These are phyloP conservation scores for Rhododendron ovatum DNA, from an alignment of 148 eudicot genomes.

Conservation along the genomic window DNA sequence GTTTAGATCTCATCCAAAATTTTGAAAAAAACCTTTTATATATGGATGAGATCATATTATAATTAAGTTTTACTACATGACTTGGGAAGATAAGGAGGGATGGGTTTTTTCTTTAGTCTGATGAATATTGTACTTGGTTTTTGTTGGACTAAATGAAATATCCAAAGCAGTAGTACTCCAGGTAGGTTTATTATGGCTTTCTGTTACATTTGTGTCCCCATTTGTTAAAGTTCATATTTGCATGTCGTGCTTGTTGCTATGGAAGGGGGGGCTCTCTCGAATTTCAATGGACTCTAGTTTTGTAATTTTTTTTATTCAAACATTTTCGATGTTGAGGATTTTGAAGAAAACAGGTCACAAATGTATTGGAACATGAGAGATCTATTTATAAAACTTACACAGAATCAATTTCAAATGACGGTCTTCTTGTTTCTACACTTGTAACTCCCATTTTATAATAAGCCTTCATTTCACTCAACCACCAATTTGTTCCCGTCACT, in stretches of 20 bases:
- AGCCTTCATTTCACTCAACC: too few species aligned
- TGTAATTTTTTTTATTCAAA: too few species aligned
- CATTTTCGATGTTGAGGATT: neutral
- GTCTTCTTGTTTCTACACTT: too few species aligned
- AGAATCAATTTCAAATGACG: too few species aligned
- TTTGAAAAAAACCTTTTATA: constrained; percentile 3
- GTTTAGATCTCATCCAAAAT: constrained; percentile 14
- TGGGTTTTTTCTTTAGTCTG: neutral
- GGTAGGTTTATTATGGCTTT: neutral
- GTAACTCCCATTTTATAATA: too few species aligned
- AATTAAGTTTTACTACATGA: too few species aligned
- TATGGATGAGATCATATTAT: neutral
- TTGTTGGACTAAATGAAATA: neutral
- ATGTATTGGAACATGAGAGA: too few species aligned
- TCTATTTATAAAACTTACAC: too few species aligned
- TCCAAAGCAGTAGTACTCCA: neutral
- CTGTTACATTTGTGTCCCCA: neutral
- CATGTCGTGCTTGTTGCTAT: neutral
- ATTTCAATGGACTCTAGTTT: too few species aligned
- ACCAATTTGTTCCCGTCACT: too few species aligned
- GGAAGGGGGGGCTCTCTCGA: neutral
- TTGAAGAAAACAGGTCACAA: too few species aligned
- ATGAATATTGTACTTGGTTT: neutral
- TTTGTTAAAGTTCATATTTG: neutral
- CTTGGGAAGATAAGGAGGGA: neutral